Evolutionary conservation across 345 rosid species (phyloP), one percentile per base, ranked within the genome.

Genomic region (Salix arbutifolia): DNA sequence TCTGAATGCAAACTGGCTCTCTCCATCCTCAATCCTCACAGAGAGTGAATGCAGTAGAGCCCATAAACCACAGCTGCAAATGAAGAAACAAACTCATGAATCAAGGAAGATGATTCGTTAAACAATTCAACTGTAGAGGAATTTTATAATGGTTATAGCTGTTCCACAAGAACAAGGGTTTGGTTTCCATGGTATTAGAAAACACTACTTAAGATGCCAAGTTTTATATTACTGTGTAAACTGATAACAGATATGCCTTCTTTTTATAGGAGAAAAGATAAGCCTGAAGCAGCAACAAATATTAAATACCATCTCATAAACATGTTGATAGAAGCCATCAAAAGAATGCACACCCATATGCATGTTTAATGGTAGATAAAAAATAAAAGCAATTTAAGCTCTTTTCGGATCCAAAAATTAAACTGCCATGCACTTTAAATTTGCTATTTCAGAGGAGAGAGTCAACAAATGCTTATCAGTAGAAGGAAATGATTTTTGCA

Each of bases 1-100:
- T 73, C 84, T 81, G 80, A 96, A 96, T 62, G 95, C 88, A 80
- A 88, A 90, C 76, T 91, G 98, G 84, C 97, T 93, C 84, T 93
- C 98, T 74, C 88, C 92, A 83, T 93, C 93, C 42, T 87, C 96
- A 64, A 92, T 85, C 79, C 97, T 87, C 81, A 93, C 97, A 19
- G 97, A 92, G 37, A 96, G 91, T 25, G 99, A 96, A 89, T 96
- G 99, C 83, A 96, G 78, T 71, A 96, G 89, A 76, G 93, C 90
- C 99, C 99, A 96, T 79, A 96, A 85, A 18, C 98, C 98, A 65
- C 99, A 96, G 88, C 98, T 96, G 87, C 86, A 87, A 84, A 74
- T 44, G 31, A 56, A 75, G 56, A 42, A 79, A 62, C 42, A 72
- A 79, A 66, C 25, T 72, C 64, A 9, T 21, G 71, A 71, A 70